These are phyloP conservation scores for Kwoniella pini DNA, from an alignment of 768 basidiomycete genomes.

Conservation along the genomic window DNA sequence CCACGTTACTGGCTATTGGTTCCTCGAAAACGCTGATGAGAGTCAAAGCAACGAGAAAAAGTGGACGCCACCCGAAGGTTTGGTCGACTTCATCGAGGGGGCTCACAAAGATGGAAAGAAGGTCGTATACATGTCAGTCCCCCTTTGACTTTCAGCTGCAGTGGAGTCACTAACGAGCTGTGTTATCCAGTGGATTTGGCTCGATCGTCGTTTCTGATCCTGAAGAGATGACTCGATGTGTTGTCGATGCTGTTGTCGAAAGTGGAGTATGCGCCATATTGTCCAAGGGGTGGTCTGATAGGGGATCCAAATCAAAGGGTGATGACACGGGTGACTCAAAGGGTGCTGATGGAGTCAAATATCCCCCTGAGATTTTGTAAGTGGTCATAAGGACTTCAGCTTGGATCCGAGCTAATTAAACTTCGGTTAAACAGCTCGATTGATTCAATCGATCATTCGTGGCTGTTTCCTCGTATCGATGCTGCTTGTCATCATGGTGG, in stretches of 20 bases:
- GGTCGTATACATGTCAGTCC: slow-evolving; percentile 75
- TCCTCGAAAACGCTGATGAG: slow-evolving; percentile 88
- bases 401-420: no score
- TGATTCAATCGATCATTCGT: slow-evolving; percentile 87
- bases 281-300: slow-evolving; percentile 97
- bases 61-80: slow-evolving; percentile 80
- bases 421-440: slow-evolving; percentile 58
- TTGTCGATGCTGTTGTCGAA: slow-evolving; percentile 80
- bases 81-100: slow-evolving; percentile 77
- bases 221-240: slow-evolving; percentile 82
- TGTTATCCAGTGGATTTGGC: slow-evolving; percentile 68
- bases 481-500: slow-evolving; percentile 99
- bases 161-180: not conserved
- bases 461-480: slow-evolving; percentile 89
- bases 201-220: slow-evolving; percentile 97
- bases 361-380: slow-evolving; percentile 45
- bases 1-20: slow-evolving; percentile 83
- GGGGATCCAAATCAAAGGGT: slow-evolving; percentile 58
- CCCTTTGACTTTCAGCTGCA: not conserved
- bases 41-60: slow-evolving; percentile 63
- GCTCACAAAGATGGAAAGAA: slow-evolving; percentile 77
- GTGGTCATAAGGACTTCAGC: no score
- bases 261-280: slow-evolving; percentile 90
- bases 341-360: slow-evolving; percentile 48
- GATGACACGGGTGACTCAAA: slow-evolving; percentile 52